These are phyloP conservation scores for Yarrowia sp. DNA, from an alignment of 805 yeast species.

Conservation along the genomic window DNA sequence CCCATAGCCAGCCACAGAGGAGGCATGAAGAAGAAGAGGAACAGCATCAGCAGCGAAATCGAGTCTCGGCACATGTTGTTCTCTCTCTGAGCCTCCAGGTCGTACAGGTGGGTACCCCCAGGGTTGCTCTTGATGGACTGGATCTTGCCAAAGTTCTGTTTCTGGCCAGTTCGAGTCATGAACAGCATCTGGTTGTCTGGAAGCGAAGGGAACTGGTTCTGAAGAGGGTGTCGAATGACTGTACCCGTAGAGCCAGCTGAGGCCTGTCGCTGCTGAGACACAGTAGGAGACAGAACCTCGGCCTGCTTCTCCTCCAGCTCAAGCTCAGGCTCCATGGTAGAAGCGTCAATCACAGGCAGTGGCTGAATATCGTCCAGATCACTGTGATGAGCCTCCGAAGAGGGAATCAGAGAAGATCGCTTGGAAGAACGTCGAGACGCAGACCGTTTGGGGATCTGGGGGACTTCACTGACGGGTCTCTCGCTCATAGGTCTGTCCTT, in stretches of 20 bases:
- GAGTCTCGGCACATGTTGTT: conserved; percentile 26
- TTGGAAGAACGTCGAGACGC: conserved; percentile 16
- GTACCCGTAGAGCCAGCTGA: conserved; percentile 27
- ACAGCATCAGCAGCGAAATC: conserved; percentile 25
- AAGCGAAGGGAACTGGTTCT: conserved; percentile 36
- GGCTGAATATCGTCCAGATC: not conserved
- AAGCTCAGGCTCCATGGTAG: not conserved
- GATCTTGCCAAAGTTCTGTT: conserved; percentile 29
- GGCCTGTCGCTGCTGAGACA: conserved; percentile 14
- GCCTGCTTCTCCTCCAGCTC: not conserved
- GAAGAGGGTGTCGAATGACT: conserved; percentile 31
- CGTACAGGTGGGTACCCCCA: conserved; percentile 31
- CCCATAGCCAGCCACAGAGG: conserved; percentile 53
- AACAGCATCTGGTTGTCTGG: conserved; percentile 36
- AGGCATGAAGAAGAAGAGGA: conserved; percentile 47
- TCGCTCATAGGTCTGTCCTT: not conserved
- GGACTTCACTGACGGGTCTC: not conserved
- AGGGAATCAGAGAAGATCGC: conserved; percentile 6
- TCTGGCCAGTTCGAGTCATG: conserved; percentile 27
- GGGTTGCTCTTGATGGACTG: conserved; percentile 5
- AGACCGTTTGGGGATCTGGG: conserved; percentile 19
- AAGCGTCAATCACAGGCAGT: conserved; percentile 10
- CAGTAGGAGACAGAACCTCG: not conserved
- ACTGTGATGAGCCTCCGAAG: not conserved
- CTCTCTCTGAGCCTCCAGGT: conserved; percentile 28